These are phyloP conservation scores for Cladophialophora yegresii DNA, from an alignment of 2,329 filamentous ascomycete species.

Conservation along the genomic window DNA sequence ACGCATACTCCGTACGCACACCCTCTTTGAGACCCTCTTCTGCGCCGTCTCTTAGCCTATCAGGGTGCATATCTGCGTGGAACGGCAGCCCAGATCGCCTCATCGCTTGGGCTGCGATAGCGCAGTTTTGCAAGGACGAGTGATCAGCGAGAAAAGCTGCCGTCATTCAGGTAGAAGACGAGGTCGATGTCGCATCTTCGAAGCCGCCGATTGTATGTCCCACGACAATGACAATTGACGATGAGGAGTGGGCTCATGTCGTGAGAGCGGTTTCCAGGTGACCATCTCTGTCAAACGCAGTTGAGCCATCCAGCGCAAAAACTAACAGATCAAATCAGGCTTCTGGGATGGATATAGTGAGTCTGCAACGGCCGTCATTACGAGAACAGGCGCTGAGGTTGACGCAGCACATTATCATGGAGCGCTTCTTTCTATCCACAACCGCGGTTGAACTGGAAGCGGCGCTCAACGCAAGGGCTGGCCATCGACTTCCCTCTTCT, in stretches of 20 bases:
- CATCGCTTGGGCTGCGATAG: not conserved
- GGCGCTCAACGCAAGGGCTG: conserved; percentile 76
- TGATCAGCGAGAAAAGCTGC: not conserved
- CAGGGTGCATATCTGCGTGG: not conserved
- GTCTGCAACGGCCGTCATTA: conserved; percentile 29
- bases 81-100: not conserved
- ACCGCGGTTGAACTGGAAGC: conserved; percentile 73
- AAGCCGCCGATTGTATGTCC: not conserved
- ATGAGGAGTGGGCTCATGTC: conserved; percentile 36
- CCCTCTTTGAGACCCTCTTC: not conserved
- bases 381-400: conserved; percentile 1
- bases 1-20: not conserved
- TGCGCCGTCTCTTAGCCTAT: not conserved
- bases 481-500: conserved; percentile 83
- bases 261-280: conserved; percentile 46
- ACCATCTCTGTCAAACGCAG: not conserved
- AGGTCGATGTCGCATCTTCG: conserved; percentile 4
- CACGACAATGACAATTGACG: conserved; percentile 11
- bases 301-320: not conserved
- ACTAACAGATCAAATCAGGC: conserved; percentile 39
- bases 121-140: not conserved
- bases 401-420: conserved; percentile 63
- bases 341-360: conserved; percentile 74
- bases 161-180: not conserved
- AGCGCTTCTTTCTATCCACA: conserved; percentile 93